phyloP scores from a whole-genome alignment of 305 asterid species.

The Salvia sclarea region DNA sequence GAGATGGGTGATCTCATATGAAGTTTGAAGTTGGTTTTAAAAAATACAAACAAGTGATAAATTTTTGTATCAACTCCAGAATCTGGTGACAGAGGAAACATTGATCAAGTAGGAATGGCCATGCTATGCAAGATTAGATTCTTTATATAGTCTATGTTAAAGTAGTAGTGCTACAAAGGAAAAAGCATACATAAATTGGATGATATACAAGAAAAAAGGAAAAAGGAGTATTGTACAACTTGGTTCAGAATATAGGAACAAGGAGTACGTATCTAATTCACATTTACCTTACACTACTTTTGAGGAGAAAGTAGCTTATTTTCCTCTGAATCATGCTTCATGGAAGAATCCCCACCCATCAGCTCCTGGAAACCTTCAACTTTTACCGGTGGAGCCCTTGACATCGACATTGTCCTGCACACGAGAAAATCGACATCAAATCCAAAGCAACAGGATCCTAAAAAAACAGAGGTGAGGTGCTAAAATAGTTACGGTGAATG shows the following conservation, averaged over 20 bases:
- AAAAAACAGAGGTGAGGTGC: background rate
- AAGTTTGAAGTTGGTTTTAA: too few relatives aligned
- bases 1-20: too few relatives aligned
- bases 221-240: constrained; percentile 5
- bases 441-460: background rate
- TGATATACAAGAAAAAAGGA: constrained; percentile 19
- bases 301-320: constrained; percentile 76
- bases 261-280: constrained; percentile 22
- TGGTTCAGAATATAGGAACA: constrained; percentile 7
- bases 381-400: constrained; percentile 96
- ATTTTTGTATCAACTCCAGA: background rate
- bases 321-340: constrained; percentile 84
- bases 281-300: constrained; percentile 38
- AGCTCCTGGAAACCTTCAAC: constrained; percentile 99
- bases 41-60: background rate
- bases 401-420: constrained; percentile 72
- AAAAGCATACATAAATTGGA: constrained; percentile 5
- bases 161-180: constrained; percentile 1
- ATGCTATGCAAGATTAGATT: background rate
- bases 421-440: constrained; percentile 3
- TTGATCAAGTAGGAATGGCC: background rate
- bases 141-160: background rate
- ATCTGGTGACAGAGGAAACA: background rate
- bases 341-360: constrained; percentile 86
- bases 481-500: constrained; percentile 59